Evolutionary conservation across 2,329 filamentous ascomycete species (phyloP), one percentile per base, ranked within the genome.

Genomic region (Phialophora macrospora): DNA sequence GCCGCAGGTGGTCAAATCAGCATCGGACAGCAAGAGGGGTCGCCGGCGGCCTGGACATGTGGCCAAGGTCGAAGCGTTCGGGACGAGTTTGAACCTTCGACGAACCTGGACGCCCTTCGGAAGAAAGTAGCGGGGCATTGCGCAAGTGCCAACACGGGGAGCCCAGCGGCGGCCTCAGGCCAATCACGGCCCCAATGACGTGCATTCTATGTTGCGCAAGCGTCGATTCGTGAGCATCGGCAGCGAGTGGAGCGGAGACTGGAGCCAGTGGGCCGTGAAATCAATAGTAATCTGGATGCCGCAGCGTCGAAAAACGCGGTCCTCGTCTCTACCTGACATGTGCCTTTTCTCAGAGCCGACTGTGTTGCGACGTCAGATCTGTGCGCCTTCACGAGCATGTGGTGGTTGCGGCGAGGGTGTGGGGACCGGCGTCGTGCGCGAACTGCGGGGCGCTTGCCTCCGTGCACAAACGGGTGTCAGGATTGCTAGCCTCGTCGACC

Each of bases 131-230:
- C 52, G 52, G 52, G 26, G 52, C 52, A 55, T 2, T 34, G 22
- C 20, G 48, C 7, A 52, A 26, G 48, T 52, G 24, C 52, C 2
- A 51, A 51, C 48, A 22, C 46, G n/a, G n/a, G 46, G 46, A n/a
- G n/a, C 11, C 20, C 22, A 9, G 26, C 20, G 38, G 30, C 41
- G 48, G 46, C 17, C 38, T 44, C 38, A 44, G 32, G 46, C 52
- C n/a, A 60, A 56, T 54, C 48, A 60, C 22, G 34, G 28, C 6
- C 24, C 51, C 14, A 32, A 65, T 65, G 58, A 65, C 63, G 63
- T 65, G 63, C 63, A 62, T 62, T 20, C 24, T 44, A 32, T 38
- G 20, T 60, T 56, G 62, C 55, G 62, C 58, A 65, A 62, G 63
- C 58, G 63, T 54, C 58, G 58, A 61, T 58, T 44, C 38, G 38